Base-by-base conservation (phyloP, 371 early-diverging fungal species). In the Mucor velutinosus region DNA sequence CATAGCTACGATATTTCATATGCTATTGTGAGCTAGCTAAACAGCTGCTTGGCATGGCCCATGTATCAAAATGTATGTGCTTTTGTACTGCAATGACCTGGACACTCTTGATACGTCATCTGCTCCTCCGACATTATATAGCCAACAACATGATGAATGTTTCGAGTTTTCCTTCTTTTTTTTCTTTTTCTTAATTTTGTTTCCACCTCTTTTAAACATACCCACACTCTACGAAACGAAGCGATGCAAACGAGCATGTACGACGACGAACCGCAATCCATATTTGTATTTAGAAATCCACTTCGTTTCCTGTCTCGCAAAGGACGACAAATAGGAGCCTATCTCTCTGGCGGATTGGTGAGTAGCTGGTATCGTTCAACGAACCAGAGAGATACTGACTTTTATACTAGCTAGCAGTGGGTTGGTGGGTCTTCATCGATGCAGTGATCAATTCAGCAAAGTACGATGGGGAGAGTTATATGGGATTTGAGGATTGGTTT, bases 341-440 rank as follows among this genome's bases (percentile, higher is more conserved):
- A 87, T 61, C 58, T 79, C 15, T 70, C 87, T 59, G 87, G 87
- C 32, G 83, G 78, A 57, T 70, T 87, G 72, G 87, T 86, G 83
- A 74, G 66, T 17, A 39, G 39, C 11, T 23, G 29, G 17, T 14
- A 17, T 37, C 55, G 0, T 30, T 30, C 6, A 2, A 30, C 30
- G 6, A 30, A 30, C 30, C 30, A 4, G 30, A 6, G 30, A 30
- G 30, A 30, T 30, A 33, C 7, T 33, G 7, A 33, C 33, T 3
- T 8, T 7, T 7, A 7, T 7, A 58, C 8, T 60, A 91, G 92
- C 90, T 94, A 77, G 90, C 93, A 0, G 37, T 93, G 43, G 94
- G 90, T 7, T 94, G 94, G 94, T 94, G 94, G 94, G 79, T 89
- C 23, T 94, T 94, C 72, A 86, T 94, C 39, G 94, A 94, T 73